A percentile compares a stretch with the other conserved stretches of the same genome.
Evolutionary conservation across 805 yeast genomes (phyloP).

Genomic region (Myxozyma neotropica): DNA sequence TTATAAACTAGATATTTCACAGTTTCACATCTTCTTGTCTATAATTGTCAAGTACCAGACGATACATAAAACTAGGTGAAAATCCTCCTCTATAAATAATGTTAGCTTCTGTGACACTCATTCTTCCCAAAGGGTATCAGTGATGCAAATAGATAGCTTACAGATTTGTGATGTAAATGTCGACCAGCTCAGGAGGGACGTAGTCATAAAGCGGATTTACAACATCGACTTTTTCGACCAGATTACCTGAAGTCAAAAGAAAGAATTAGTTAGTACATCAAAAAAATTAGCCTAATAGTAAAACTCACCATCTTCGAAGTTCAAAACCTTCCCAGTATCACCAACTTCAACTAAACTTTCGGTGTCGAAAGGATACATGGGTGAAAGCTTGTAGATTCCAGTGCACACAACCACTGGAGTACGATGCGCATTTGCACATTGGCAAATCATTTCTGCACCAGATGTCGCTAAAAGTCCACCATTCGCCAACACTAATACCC

Average conservation of each 20-base stretch:
- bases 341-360: conserved; percentile 88
- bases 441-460: conserved; percentile 91
- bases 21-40: conserved; percentile 77
- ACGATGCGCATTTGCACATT: conserved; percentile 90
- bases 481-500: conserved; percentile 66
- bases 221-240: conserved; percentile 74
- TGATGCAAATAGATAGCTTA: conserved; percentile 35
- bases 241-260: conserved; percentile 24
- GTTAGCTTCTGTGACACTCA: conserved; percentile 6
- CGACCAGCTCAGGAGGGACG: conserved; percentile 90
- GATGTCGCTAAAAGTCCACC: conserved; percentile 91
- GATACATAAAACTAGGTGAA: conserved; percentile 92
- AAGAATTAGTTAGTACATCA: conserved; percentile 35
- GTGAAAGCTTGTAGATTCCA: conserved; percentile 89
- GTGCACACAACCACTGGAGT: conserved; percentile 98
- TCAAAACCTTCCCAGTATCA: conserved; percentile 84
- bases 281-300: no score
- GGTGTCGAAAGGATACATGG: conserved; percentile 85
- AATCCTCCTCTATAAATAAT: conserved; percentile 75
- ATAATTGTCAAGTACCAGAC: conserved; percentile 93
- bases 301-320: conserved; percentile 61
- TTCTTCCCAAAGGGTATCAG: background rate
- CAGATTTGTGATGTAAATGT: conserved; percentile 89
- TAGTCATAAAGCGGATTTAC: conserved; percentile 90
- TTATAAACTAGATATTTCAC: background rate